Evolutionary conservation across 805 yeast species (phyloP), one percentile per base, ranked within the genome.

Genomic region (Kregervanrija fluxuum): DNA sequence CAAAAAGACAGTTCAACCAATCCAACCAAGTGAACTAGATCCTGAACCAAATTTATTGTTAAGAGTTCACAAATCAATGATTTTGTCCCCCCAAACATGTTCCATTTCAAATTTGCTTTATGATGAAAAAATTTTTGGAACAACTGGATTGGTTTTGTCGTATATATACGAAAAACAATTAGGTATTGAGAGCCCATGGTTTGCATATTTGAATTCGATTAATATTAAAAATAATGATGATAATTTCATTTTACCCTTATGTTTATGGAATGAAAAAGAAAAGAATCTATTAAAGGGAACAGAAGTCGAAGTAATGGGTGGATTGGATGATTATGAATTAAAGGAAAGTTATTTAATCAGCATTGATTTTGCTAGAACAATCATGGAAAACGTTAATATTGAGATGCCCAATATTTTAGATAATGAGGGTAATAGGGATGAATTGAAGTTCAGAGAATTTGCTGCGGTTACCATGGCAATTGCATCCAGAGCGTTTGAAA

Each of bases 181-280:
- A 38, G 77, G 77, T 2, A 65, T 69, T n/a, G 53, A 60, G 4
- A 83, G 95, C n/a, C 96, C 95, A 5, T 91, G 97, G 97, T 69
- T 48, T 48, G 69, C 66, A 3, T 91, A 83, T 59, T 66, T 90
- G 38, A 61, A 68, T 28, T 69, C 83, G 14, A 73, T 87, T 28
- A 66, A 69, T 44, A 55, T 66, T 8, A 54, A 61, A 3, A 53
- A 62, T 3, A 54, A 61, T 2, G 51, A 61, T 5, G 60, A 60
- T 6, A 51, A 59, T 1, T 52, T 70, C 11, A 61, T 67, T 8
- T 45, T 71, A 4, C 90, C 95, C 0, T 78, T 90, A 2, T 70
- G 82, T 45, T 66, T 82, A 32, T 87, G 95, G 95, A 45, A 62
- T 1, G 71, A 68, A 3, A 56, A 62, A 1, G 79, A 75, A 28